Evolutionary conservation across 2,329 filamentous ascomycete genomes (phyloP), one percentile per base, ranked within the genome.

Genomic region (Cryoendolithus antarcticus): DNA sequence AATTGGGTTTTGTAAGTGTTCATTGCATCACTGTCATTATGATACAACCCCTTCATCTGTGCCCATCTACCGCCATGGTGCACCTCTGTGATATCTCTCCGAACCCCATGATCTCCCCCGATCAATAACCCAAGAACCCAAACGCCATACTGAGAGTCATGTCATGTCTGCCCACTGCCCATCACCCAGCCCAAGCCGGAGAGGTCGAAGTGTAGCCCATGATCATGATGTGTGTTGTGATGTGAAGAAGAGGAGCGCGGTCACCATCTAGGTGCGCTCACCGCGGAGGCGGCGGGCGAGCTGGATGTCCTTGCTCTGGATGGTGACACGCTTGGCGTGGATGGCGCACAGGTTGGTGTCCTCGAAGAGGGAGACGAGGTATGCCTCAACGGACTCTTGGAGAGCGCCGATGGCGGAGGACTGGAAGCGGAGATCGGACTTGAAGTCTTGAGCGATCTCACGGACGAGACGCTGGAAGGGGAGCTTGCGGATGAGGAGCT

Each of bases 311-410:
- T 94, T 94, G 63, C 91, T 86, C 48, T 59, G 66, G 53, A 95
- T 93, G 30, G 89, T 96, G 38, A 96, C 86, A 59, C 89, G 74
- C 69, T 94, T 95, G 45, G 89, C 91, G 64, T 96, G 89, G 53
- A 96, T 88, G 46, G 89, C 91, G 66, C 89, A 95, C 32, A 96
- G 74, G 66, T 96, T 95, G 48, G 85, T 85, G 63, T 93, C 86
- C 61, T 95, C 88, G 57, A 96, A 95, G n/a, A 96, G 70, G 58
- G 93, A 88, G 42, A 96, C 83, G 51, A 96, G 72, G 63, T 93
- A 96, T 4, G 89, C 89, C 66, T 96, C 89, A 10, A 88, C 77
- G 9, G 89, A 86, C 69, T 96, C 89, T 64, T 96, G 89, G 3
- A 96, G 72, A 9, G 89, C 89, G 56, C 83, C 77, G 54, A 96